These are phyloP conservation scores for Pseudonitzschia delicatissima DNA, from an alignment of 108 stramenopile genomes.

Conservation along the genomic window DNA sequence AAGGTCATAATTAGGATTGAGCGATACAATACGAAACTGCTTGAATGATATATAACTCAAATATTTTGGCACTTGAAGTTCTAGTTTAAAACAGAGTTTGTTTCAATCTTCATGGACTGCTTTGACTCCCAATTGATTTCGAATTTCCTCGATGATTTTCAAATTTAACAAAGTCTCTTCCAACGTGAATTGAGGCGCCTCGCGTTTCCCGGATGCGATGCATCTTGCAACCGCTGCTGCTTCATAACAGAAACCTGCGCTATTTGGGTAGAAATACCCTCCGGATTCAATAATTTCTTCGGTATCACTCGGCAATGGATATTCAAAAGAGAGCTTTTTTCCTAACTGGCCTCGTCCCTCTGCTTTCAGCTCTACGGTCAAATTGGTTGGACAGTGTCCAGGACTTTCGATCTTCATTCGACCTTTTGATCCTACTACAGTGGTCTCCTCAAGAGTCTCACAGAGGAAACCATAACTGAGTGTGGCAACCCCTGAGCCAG, in stretches of 20 bases:
- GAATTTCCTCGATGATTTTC: slow-evolving; percentile 51
- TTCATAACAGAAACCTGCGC: slow-evolving; percentile 74
- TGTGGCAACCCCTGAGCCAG: slow-evolving; percentile 55
- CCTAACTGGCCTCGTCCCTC: slow-evolving; percentile 43
- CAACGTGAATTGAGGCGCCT: slow-evolving; percentile 65
- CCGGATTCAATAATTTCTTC: slow-evolving; percentile 52
- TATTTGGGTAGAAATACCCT: slow-evolving; percentile 82
- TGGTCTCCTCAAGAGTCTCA: slow-evolving; percentile 74
- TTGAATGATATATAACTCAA: not conserved
- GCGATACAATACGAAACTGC: not conserved
- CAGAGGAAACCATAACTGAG: slow-evolving; percentile 59
- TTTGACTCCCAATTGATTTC: slow-evolving; percentile 54
- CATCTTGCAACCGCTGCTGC: slow-evolving; percentile 81
- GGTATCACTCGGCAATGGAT: slow-evolving; percentile 57
- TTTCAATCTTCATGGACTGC: slow-evolving; percentile 25
- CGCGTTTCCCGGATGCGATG: slow-evolving; percentile 65
- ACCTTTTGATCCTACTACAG: slow-evolving; percentile 66
- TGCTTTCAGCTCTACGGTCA: slow-evolving; percentile 48
- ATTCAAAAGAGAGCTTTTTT: slow-evolving; percentile 31
- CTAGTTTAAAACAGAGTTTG: not conserved
- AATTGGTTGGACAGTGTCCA: slow-evolving; percentile 71
- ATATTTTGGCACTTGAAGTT: not conserved
- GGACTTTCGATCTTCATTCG: slow-evolving; percentile 70
- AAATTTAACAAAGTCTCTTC: slow-evolving; percentile 51
- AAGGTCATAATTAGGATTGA: not conserved